These are phyloP conservation scores for Schoenoplectus triqueter DNA, from an alignment of 202 grass and related monocot species.

Conservation along the genomic window DNA sequence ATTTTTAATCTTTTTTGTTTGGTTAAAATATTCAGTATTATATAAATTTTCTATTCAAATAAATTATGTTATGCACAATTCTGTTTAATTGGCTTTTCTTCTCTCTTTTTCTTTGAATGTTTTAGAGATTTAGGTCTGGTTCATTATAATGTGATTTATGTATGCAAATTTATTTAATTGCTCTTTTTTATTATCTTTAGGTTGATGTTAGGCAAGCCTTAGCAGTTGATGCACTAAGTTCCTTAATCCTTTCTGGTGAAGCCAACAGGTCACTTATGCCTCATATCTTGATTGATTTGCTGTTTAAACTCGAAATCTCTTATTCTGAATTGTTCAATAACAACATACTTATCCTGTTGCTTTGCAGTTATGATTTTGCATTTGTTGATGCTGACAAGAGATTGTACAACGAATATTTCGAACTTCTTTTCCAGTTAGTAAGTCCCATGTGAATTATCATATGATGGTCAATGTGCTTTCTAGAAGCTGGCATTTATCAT, in stretches of 20 bases:
- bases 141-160: not conserved
- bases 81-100: not conserved
- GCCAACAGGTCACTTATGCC: slow-evolving; percentile 60
- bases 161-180: not conserved
- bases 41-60: not conserved
- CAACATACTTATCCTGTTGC: slow-evolving; percentile 7
- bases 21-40: not conserved
- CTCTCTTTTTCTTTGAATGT: slow-evolving; percentile 14
- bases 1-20: not conserved
- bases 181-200: slow-evolving; percentile 48
- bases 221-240: slow-evolving; percentile 76
- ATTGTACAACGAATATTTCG: slow-evolving; percentile 84
- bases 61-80: not conserved
- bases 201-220: slow-evolving; percentile 82
- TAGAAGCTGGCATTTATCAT: slow-evolving; percentile 9
- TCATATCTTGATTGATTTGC: not conserved
- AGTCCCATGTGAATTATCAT: slow-evolving; percentile 39
- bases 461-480: not conserved
- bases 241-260: slow-evolving; percentile 70
- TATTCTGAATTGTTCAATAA: slow-evolving; percentile 9
- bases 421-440: slow-evolving; percentile 86
- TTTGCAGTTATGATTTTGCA: slow-evolving; percentile 88
- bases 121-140: not conserved
- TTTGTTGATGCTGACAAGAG: slow-evolving; percentile 97
- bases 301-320: slow-evolving; percentile 18